A percentile compares a stretch with the other conserved stretches of the same genome.
phyloP scores from a whole-genome alignment of 257 asterid species.

The Perilla frutescens region DNA sequence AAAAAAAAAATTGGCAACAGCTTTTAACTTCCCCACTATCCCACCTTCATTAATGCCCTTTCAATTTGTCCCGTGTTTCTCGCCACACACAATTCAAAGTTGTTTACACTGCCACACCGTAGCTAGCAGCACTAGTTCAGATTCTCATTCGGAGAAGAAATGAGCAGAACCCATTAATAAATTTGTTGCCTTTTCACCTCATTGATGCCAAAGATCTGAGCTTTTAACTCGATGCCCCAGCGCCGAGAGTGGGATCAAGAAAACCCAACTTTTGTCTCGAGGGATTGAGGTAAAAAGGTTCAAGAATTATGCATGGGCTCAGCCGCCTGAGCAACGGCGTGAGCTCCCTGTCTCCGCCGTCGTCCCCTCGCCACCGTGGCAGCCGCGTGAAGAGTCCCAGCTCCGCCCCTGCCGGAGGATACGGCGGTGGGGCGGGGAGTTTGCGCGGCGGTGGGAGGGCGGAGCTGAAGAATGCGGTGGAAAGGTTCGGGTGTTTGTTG shows the following conservation, averaged over 20 bases:
- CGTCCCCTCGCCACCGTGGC: conserved; percentile 80
- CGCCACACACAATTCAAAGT: conserved; percentile 38
- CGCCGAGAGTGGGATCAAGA: conserved; percentile 35
- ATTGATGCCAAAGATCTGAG: conserved; percentile 47
- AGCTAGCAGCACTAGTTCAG: conserved; percentile 20
- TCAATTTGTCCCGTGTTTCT: conserved; percentile 44
- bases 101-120: conserved; percentile 24
- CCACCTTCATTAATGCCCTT: conserved; percentile 52
- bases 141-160: conserved; percentile 12
- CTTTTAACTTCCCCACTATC: conserved; percentile 49
- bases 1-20: not conserved
- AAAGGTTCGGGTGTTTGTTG: conserved; percentile 70
- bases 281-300: conserved; percentile 22
- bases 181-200: not conserved
- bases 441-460: conserved; percentile 51
- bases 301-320: conserved; percentile 85
- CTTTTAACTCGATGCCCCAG: conserved; percentile 37
- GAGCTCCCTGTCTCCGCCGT: conserved; percentile 77
- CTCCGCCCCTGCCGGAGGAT: conserved; percentile 36
- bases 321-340: conserved; percentile 93
- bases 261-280: conserved; percentile 18
- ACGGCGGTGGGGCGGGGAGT: conserved; percentile 48
- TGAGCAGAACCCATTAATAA: conserved; percentile 18
- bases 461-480: conserved; percentile 69
- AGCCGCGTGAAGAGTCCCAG: conserved; percentile 53